Base-by-base conservation (phyloP, 176 grass and related monocot species). In the Eleusine indica region DNA sequence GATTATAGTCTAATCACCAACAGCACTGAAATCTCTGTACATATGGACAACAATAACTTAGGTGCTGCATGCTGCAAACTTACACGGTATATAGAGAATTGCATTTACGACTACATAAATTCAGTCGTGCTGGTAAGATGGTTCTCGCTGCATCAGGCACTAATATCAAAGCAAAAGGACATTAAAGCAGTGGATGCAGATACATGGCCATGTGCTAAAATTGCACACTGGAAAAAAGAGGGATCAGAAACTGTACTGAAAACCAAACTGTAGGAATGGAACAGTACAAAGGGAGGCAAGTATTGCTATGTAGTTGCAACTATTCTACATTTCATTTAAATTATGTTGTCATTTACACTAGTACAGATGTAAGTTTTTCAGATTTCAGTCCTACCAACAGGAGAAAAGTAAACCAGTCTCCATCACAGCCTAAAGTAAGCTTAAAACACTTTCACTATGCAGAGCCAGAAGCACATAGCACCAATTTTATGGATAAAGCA, bases 241-340 rank as follows among this genome's bases (percentile, higher is more conserved):
- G 10, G 60, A 47, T 57, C 3, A 7, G 25, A n/a, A 63, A 52
- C 2, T 75, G 63, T 42, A 19, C n/a, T 32, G 18, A 67, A 60
- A 68, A 51, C 1, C 0, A 37, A 79, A 47, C 12, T 51, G 48
- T 14, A 48, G 0, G 32, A 29, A 63, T 29, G n/a, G 22, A 49
- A 57, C 28, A 40, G 74, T n/a, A 70, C 6, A 32, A 28, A 75
- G 18, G 38, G 32, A 49, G 64, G 21, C 54, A 85, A 71, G 25
- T 7, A 22, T 53, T 18, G 19, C 13, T 65, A 87, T 39, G 4
- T 58, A 39, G 47, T 54, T 73, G 38, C 37, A 56, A 51, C 44
- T 44, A 81, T 43, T 41, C 18, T 65, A 21, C 81, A 75, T 87
- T 47, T 74, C 84, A 83, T 83, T 74, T 60, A 30, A 75, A 81